Conservation (phyloP, 768 basidiomycete genomes). For the Lactarius pseudohatsudake region DNA sequence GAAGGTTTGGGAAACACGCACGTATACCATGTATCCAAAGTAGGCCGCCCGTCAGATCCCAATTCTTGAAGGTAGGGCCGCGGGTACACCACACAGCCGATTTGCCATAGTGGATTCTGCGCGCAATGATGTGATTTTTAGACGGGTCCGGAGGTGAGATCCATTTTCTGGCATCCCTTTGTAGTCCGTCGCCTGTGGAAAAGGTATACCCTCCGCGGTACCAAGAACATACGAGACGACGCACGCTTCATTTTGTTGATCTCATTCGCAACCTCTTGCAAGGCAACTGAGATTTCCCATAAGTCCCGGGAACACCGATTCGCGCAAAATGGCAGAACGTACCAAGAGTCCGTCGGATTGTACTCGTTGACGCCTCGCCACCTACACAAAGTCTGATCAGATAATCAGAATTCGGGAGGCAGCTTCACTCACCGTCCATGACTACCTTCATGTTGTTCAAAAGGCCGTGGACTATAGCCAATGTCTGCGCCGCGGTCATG, state of each 20-base stretch:
- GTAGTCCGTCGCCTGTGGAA: neutral
- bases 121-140: neutral
- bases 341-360: neutral
- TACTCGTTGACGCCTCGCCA: neutral
- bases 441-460: slow-evolving; percentile 11
- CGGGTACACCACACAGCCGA: slow-evolving; percentile 8
- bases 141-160: neutral
- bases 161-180: neutral
- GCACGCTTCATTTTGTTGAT: slow-evolving; percentile 14
- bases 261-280: neutral
- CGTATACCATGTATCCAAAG: slow-evolving; percentile 21
- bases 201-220: too few species aligned
- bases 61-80: neutral
- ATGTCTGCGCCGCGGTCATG: slow-evolving; percentile 10
- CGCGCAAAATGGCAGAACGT: neutral
- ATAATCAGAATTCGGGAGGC: neutral
- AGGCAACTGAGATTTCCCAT: neutral
- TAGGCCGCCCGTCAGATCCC: neutral
- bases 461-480: slow-evolving; percentile 8
- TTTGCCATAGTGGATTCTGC: neutral
- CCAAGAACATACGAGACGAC: neutral
- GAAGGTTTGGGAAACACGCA: neutral
- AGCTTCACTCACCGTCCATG: slow-evolving; percentile 9
- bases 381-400: neutral
- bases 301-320: neutral